Base-by-base conservation (phyloP, 2,329 filamentous ascomycete genomes). In the Ophiocordyceps camponoti-floridani region DNA sequence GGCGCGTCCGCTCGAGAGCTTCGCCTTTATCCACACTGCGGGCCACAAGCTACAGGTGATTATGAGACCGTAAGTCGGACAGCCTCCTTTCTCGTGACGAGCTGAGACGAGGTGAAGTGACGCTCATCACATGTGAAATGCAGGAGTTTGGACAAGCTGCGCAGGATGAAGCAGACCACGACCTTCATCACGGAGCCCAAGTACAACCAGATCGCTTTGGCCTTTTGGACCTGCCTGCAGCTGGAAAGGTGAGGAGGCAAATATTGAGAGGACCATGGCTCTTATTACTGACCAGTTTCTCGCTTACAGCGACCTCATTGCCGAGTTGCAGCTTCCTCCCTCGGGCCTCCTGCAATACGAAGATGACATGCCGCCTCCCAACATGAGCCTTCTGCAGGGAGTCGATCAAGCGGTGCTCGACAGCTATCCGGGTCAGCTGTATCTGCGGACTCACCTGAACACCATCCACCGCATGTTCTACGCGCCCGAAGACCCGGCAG, bases 161-260 rank as follows among this genome's bases (percentile, higher is more conserved):
- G 62, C 8, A 61, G 58, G 46, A 55, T 69, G 44, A 64, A 66
- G 47, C 52, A 54, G 1, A 53, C 60, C 31, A 52, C 53, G 40
- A 50, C 60, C 46, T 53, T 67, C 51, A 61, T 69, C 28, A 62
- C 60, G 37, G 68, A 66, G 37, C 61, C 58, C 46, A 62, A 61
- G 51, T 60, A 62, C 53, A 84, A 87, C 55, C 69, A 81, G 46
- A 68, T 82, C 33, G 68, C 82, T 13, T 72, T 93, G 52, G 82
- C 85, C 0, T 95, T 88, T 54, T 96, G 89, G 89, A 91, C 88
- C 8, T 94, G 85, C 57, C 66, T 95, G 49, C 89, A 96, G 56
- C 70, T 96, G 11, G 89, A 96, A 62, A 94, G 81, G 82, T 85
- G 60, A 52, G 61, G 48, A 10, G 12, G 4, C 13, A n/a, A n/a